Percentiles rank a stretch among this genome's conserved stretches.
Evolutionary conservation across 306 rosid genomes (phyloP).

Genomic region (Gynostemma pentaphyllum): DNA sequence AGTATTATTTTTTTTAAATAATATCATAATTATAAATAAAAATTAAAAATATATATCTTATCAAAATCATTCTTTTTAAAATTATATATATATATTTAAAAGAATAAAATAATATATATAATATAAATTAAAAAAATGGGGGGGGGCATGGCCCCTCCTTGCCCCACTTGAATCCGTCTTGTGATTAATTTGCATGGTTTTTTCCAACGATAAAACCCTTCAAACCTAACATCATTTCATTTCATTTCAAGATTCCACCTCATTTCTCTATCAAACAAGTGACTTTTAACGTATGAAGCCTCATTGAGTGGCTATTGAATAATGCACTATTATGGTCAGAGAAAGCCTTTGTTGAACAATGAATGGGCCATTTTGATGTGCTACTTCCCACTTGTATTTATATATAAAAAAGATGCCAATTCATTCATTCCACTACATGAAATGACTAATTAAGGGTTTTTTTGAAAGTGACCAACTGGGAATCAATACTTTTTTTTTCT

Average conservation of each 20-base stretch:
- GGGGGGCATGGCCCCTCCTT: no score
- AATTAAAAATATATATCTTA: no score
- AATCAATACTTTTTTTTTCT: neutral
- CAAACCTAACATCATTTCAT: neutral
- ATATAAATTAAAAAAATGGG: no score
- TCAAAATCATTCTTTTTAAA: no score
- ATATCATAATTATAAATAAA: no score
- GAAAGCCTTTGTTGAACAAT: neutral
- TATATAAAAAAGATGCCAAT: neutral
- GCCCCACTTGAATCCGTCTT: no score
- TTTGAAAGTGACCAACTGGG: conserved; percentile 6
- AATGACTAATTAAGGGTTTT: neutral
- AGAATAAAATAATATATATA: no score
- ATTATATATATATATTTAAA: no score
- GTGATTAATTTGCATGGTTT: conserved; percentile 4
- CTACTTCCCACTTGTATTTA: neutral
- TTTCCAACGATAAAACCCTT: neutral
- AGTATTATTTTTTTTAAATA: no score
- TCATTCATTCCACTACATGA: neutral
- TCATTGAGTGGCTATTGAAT: conserved; percentile 1
- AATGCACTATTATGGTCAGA: neutral
- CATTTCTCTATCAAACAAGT: neutral
- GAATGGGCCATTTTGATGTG: conserved; percentile 2
- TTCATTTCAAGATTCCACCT: no score
- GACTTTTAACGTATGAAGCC: neutral